These are phyloP conservation scores for Naganishia vaughanmartiniae DNA, from an alignment of 768 basidiomycete species.

Conservation along the genomic window DNA sequence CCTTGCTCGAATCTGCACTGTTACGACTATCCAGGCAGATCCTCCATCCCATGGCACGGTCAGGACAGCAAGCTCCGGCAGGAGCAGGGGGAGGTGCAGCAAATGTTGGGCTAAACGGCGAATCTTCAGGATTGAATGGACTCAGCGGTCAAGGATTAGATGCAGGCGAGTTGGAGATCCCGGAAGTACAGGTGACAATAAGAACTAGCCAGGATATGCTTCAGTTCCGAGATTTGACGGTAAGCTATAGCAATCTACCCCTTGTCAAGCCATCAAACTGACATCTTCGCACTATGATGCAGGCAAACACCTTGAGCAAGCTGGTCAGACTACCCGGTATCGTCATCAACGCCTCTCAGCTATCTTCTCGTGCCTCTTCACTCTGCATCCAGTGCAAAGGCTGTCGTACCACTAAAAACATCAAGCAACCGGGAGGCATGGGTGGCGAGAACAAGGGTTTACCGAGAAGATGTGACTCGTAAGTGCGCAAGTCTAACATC, in stretches of 20 bases:
- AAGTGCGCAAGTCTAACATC: constrained; percentile 33
- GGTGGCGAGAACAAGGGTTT: constrained; percentile 79
- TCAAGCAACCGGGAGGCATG: constrained; percentile 82
- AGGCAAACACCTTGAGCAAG: constrained; percentile 86
- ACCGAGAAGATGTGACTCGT: constrained; percentile 81
- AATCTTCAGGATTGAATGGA: constrained; percentile 7
- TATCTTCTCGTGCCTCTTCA: constrained; percentile 88
- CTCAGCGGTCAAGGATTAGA: constrained; percentile 39
- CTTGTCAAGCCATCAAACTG: not conserved
- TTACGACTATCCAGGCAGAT: constrained; percentile 78
- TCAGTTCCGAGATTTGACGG: constrained; percentile 89
- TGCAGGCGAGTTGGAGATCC: constrained; percentile 55
- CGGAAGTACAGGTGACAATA: constrained; percentile 80
- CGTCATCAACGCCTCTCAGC: constrained; percentile 91
- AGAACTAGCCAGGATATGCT: constrained; percentile 87
- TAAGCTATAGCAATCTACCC: constrained; percentile 39
- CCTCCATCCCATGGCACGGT: constrained; percentile 67
- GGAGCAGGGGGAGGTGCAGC: constrained; percentile 57
- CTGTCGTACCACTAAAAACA: constrained; percentile 73
- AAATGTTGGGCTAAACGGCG: constrained; percentile 10
- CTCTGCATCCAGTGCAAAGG: constrained; percentile 89
- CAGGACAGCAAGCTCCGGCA: constrained; percentile 50
- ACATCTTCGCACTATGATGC: not conserved
- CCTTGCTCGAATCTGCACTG: constrained; percentile 90
- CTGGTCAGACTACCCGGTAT: constrained; percentile 96